Base-by-base conservation (phyloP, 495 filamentous ascomycete genomes). In the Amphirosellinia nigrospora region DNA sequence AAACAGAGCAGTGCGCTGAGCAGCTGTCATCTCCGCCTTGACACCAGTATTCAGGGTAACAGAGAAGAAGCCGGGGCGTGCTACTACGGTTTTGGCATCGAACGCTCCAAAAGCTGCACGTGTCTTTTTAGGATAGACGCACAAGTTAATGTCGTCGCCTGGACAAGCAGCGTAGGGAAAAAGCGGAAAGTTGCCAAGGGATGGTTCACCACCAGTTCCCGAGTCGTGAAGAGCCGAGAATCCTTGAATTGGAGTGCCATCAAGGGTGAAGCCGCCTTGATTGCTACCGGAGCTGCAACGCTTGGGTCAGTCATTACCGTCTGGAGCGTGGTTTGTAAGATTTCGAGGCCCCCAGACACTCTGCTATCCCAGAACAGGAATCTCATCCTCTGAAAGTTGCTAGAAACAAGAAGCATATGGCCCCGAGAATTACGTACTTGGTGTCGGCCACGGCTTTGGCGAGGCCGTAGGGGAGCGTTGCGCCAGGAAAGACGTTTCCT, bases 381-480 rank as follows among this genome's bases (percentile, higher is more conserved):
- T n/a, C n/a, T n/a, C n/a, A n/a, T n/a, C n/a, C n/a, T n/a, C n/a
- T n/a, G n/a, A n/a, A n/a, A n/a, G n/a, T n/a, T n/a, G n/a, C n/a
- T n/a, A n/a, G n/a, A n/a, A n/a, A n/a, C n/a, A n/a, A n/a, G n/a
- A n/a, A n/a, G n/a, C n/a, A n/a, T n/a, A n/a, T n/a, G n/a, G n/a
- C n/a, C n/a, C n/a, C n/a, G n/a, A n/a, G n/a, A n/a, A n/a, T n/a
- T n/a, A n/a, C n/a, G n/a, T n/a, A n/a, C n/a, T 82, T 80, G 6
- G 88, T 90, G 74, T 94, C 92, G 53, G 92, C 88, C 1, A 92
- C 90, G 15, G 92, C 90, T 78, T 94, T 94, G 58, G 89, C 91
- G 87, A 94, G 92, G 58, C 91, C 83, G 77, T 90, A 94, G 0
- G 91, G 91, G 59, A 93, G 73, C 2, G 90, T 91, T 11, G 91